phyloP scores from a whole-genome alignment of 1,139 yeast species.

The Candida tropicalis region DNA sequence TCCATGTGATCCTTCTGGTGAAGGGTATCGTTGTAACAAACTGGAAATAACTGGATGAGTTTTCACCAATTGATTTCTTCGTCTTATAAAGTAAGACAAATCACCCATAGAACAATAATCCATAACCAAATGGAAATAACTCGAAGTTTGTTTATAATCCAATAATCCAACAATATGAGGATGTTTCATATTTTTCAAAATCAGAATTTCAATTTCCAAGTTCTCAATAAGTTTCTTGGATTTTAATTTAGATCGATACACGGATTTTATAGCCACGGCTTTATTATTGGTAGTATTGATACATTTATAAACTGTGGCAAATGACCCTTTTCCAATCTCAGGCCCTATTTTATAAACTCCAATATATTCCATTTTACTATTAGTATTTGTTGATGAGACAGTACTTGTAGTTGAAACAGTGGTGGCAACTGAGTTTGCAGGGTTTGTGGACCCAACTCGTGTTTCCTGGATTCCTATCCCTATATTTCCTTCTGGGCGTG shows the following conservation, averaged over 20 bases:
- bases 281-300: constrained; percentile 46
- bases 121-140: constrained; percentile 91
- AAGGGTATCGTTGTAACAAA: constrained; percentile 78
- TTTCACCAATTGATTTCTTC: constrained; percentile 67
- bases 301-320: constrained; percentile 53
- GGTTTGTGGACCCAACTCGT: background rate
- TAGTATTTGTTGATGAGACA: background rate
- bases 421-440: constrained; percentile 5
- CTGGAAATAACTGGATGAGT: constrained; percentile 82
- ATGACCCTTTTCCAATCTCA: constrained; percentile 53
- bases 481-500: background rate
- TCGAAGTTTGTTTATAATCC: constrained; percentile 77
- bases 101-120: constrained; percentile 97
- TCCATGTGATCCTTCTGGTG: constrained; percentile 77
- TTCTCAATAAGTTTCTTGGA: constrained; percentile 86
- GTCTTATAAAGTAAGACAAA: constrained; percentile 80
- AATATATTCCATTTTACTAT: constrained; percentile 9
- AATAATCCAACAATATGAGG: constrained; percentile 89
- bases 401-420: constrained; percentile 4
- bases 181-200: constrained; percentile 81
- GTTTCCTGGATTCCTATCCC: background rate
- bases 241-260: constrained; percentile 77
- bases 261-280: constrained; percentile 87
- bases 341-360: constrained; percentile 47
- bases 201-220: constrained; percentile 86